Evolutionary conservation across 345 rosid species (phyloP).

Genomic region (Camelina hispida): DNA sequence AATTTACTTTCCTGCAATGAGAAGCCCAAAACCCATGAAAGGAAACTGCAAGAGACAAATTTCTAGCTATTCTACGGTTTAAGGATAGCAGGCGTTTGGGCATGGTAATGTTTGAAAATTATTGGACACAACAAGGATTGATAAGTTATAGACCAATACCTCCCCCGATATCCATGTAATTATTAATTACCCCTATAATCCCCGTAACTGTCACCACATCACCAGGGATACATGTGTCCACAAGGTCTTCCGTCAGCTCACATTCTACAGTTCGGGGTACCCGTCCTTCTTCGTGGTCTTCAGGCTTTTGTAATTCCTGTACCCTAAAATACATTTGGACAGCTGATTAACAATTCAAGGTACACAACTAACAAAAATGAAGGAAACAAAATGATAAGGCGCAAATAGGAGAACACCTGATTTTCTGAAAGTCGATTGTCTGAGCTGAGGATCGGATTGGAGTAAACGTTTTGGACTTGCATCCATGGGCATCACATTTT

Average conservation of each 20-base stretch:
- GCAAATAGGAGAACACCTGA: conserved; percentile 55
- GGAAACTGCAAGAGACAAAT: conserved; percentile 9
- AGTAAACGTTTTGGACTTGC: conserved; percentile 77
- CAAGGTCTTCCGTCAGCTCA: conserved; percentile 91
- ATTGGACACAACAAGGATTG: conserved; percentile 8
- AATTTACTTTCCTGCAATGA: conserved; percentile 24
- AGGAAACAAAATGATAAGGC: not conserved
- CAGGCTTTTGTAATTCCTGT: conserved; percentile 76
- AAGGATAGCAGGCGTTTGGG: not conserved
- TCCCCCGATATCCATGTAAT: conserved; percentile 96
- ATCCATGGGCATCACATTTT: conserved; percentile 72
- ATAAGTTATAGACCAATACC: conserved; percentile 53
- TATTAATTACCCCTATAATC: conserved; percentile 82
- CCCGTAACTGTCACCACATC: conserved; percentile 98
- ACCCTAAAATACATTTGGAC: conserved; percentile 52
- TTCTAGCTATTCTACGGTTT: not conserved
- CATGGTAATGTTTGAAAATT: conserved; percentile 7
- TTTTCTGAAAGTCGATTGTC: conserved; percentile 90
- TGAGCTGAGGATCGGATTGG: conserved; percentile 82
- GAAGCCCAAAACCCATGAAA: not conserved
- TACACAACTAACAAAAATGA: conserved; percentile 14
- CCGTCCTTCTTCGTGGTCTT: conserved; percentile 97
- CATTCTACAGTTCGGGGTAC: conserved; percentile 98
- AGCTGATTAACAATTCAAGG: conserved; percentile 20
- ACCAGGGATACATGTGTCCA: conserved; percentile 92